Base-by-base conservation (phyloP, 2,329 filamentous ascomycete genomes). In the Zasmidium cellare region DNA sequence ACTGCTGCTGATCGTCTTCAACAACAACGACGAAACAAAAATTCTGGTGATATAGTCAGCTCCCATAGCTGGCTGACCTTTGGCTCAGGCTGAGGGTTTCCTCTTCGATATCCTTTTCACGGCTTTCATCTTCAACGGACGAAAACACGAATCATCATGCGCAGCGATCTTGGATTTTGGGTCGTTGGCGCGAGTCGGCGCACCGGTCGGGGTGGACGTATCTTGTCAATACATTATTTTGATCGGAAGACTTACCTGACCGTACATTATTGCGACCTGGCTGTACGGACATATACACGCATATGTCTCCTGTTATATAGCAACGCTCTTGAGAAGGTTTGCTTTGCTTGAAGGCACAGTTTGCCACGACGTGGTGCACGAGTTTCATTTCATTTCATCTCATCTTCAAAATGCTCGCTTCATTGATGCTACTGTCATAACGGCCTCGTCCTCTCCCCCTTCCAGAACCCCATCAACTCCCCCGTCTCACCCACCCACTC, bases 401-500 rank as follows among this genome's bases (percentile, higher is more conserved):
- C 28, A 41, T 47, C 28, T 24, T 48, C 20, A 35, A 25, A 56
- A 28, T 28, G 22, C 22, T 53, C 23, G 24, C 49, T 31, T 16
- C 18, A n/a, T 19, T 20, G 25, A 22, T 9, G 44, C 9, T 46
- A 18, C 31, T 28, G 47, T 70, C 65, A 71, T 61, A 71, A 57
- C n/a, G 76, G 77, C 65, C 81, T 80, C 50, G 81, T 81, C 62
- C 78, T 79, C 58, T 86, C 84, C 2, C 82, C 83, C 64, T 79
- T 82, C 83, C 84, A 85, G 44, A 86, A 75, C 0, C 85, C 85
- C 80, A 87, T 80, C 24, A 85, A 70, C 66, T 86, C 82, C 2
- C 84, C 84, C 22, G 81, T 87, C 69, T 79, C 65, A 72, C 84
- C 79, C 65, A 87, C 77, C 86, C 86, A 90, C 59, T 89, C 88